Conservation (phyloP, 805 yeast genomes). For the Yamadazyma ubonensis region DNA sequence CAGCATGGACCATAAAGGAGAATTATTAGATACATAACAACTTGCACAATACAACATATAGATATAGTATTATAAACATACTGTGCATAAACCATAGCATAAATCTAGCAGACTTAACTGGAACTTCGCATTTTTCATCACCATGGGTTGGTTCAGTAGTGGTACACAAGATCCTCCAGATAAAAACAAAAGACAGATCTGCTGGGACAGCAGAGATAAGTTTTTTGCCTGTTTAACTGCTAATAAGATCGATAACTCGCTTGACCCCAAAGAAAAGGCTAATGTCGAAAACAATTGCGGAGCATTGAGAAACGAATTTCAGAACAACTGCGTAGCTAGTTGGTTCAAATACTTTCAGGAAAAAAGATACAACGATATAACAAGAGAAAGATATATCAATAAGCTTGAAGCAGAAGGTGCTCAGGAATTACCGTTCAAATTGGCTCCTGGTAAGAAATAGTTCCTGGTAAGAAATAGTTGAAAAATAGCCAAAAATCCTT, state of each 20-base stretch:
- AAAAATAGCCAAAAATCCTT: too few relatives aligned
- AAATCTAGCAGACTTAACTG: not conserved
- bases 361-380: constrained; percentile 75
- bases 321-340: constrained; percentile 74
- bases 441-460: constrained; percentile 18
- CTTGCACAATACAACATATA: too few relatives aligned
- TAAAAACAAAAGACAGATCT: constrained; percentile 65
- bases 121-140: constrained; percentile 5
- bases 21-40: too few relatives aligned
- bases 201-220: constrained; percentile 88
- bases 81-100: too few relatives aligned
- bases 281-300: constrained; percentile 59
- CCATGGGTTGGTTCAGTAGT: constrained; percentile 11
- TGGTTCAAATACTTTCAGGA: constrained; percentile 92
- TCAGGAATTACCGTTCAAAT: constrained; percentile 31
- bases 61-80: too few relatives aligned
- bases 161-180: constrained; percentile 43
- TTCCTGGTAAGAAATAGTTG: constrained; percentile 2
- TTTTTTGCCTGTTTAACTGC: constrained; percentile 74
- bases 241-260: constrained; percentile 66
- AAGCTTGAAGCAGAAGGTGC: constrained; percentile 74
- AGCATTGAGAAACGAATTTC: constrained; percentile 54
- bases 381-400: constrained; percentile 63
- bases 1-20: too few relatives aligned
- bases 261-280: constrained; percentile 49